Percentiles rank a stretch among this genome's conserved stretches.
These are phyloP conservation scores for Candida chauliodis DNA, from an alignment of 805 yeast species.

Conservation along the genomic window DNA sequence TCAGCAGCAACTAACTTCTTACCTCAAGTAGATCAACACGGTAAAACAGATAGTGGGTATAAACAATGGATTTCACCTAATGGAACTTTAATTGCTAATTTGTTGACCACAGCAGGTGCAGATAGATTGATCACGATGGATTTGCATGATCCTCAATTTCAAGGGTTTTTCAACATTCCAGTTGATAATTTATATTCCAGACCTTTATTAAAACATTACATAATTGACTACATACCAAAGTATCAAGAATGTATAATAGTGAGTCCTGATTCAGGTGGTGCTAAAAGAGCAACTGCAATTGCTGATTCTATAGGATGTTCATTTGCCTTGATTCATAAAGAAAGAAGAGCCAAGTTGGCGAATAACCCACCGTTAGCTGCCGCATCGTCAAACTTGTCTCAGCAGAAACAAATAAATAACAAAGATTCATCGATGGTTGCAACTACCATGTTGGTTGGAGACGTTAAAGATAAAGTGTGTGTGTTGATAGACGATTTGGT, in stretches of 20 bases:
- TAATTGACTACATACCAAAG: conserved; percentile 70
- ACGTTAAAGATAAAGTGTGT: conserved; percentile 81
- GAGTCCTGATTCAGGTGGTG: conserved; percentile 99
- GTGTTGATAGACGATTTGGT: conserved; percentile 91
- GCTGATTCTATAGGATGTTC: conserved; percentile 88
- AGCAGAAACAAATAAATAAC: conserved; percentile 5
- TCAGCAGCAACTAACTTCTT: conserved; percentile 30
- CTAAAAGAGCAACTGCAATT: conserved; percentile 90
- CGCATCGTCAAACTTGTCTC: conserved; percentile 6
- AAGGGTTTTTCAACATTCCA: conserved; percentile 94
- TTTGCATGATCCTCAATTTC: conserved; percentile 95
- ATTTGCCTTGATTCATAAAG: conserved; percentile 95
- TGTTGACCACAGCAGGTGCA: conserved; percentile 89
- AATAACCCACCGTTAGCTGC: conserved; percentile 28
- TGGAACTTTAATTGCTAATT: conserved; percentile 86
- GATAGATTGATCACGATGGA: conserved; percentile 98
- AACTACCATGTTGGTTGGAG: conserved; percentile 95
- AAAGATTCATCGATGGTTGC: conserved; percentile 44
- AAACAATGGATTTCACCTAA: conserved; percentile 95
- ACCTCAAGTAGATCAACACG: conserved; percentile 32
- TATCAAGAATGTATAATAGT: conserved; percentile 85
- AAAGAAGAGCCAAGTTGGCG: conserved; percentile 56
- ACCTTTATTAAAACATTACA: conserved; percentile 84
- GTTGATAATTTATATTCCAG: conserved; percentile 91
- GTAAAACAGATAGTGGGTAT: conserved; percentile 61